Evolutionary conservation across 129 eudicot genomes (phyloP), one percentile per base, ranked within the genome.

Genomic region (Escallonia rubra): DNA sequence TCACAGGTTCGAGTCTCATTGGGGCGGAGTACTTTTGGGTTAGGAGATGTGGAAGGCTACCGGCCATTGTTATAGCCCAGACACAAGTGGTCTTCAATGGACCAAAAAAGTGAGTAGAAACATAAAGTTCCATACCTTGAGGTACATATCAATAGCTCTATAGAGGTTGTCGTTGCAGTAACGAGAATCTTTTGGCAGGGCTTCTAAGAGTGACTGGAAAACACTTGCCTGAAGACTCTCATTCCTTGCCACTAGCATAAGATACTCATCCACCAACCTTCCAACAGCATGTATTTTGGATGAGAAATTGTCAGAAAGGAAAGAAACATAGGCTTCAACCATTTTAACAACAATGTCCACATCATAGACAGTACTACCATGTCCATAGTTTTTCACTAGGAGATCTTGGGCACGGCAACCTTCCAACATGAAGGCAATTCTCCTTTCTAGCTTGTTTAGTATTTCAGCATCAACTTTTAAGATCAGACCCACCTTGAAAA

Each of bases 111-210:
- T 46, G 50, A 46, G 6, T 12, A 15, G 41, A 66, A 57, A 53
- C 1, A 53, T 43, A 47, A 4, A 34, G 13, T 50, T 55, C 7
- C 65, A 66, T 78, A 78, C 82, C 78, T 78, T 78, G 61, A 78
- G 82, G 74, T 72, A 78, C 65, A 54, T 78, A 50, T 78, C 82
- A 43, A 78, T 67, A 10, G 78, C 78, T 67, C 78, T 67, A 42
- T 78, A 78, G 51, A 78, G 74, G 43, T 67, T 55, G 43, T 78
- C 69, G 63, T 78, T 40, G n/a, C 65, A 71, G 16, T 10, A 14
- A 1, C 74, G 34, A 5, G 74, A 75, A 41, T 58, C 43, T 49
- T 23, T 72, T 43, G 82, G 78, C 74, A 78, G 61, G 15, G 74
- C 64, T 60, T 78, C 74, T 1, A 72, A 55, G 7, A 78, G 59